phyloP scores from a whole-genome alignment of 2,329 filamentous ascomycete genomes.

The Claviceps spartinae region DNA sequence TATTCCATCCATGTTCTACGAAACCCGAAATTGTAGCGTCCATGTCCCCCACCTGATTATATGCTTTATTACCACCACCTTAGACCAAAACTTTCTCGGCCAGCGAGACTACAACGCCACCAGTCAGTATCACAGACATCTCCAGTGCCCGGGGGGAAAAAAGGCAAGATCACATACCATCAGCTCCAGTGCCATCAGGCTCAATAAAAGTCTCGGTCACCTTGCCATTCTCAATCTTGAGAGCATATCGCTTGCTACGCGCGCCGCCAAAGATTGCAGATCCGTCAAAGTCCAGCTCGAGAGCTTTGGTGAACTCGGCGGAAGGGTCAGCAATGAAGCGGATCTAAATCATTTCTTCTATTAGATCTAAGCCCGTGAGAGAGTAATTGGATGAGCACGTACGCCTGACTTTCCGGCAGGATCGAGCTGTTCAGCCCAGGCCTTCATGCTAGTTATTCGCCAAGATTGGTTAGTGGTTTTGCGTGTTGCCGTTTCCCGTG shows the following conservation, averaged over 20 bases:
- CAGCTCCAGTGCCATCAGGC: constrained; percentile 73
- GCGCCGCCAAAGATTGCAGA: constrained; percentile 66
- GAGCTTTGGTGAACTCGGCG: constrained; percentile 65
- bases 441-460: constrained; percentile 60
- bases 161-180: constrained; percentile 36
- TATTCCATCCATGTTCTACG: not conserved
- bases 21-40: not conserved
- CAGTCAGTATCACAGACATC: constrained; percentile 1
- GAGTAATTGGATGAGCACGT: constrained; percentile 26
- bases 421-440: constrained; percentile 70
- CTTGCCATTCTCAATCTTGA: constrained; percentile 73
- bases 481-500: not conserved
- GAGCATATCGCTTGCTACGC: constrained; percentile 77
- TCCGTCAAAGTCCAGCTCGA: constrained; percentile 74
- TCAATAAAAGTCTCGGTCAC: constrained; percentile 72
- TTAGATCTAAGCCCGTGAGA: not conserved
- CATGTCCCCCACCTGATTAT: not conserved
- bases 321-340: constrained; percentile 79
- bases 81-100: constrained; percentile 34
- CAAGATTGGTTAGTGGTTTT: not conserved
- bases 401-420: constrained; percentile 62
- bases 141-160: not conserved
- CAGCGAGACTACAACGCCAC: constrained; percentile 28
- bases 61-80: not conserved
- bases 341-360: constrained; percentile 37